Evolutionary conservation across 176 grass and related monocot species (phyloP), one percentile per base, ranked within the genome.

Genomic region (Tillandsia leiboldiana): DNA sequence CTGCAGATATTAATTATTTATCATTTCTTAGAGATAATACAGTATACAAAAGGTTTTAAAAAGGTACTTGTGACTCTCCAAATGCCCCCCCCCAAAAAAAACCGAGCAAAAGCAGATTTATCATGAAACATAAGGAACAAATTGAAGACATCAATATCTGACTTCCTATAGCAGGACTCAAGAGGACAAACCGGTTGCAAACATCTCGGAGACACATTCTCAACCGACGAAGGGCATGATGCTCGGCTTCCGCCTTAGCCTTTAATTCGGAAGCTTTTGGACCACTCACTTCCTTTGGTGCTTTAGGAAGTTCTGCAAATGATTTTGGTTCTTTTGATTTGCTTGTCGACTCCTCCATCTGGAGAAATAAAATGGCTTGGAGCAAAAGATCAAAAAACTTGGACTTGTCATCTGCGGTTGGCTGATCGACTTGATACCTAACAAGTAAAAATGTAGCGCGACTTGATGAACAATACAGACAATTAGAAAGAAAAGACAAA

Each of bases 151-250:
- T 61, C 56, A 61, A 61, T 61, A 61, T 18, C 10, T 61, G 56
- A 61, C 15, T 22, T 18, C 9, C 18, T 61, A 61, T 14, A 61
- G 22, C 14, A 61, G 56, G 56, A n/a, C 15, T 18, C 22, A 9
- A 61, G 56, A 71, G 20, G 69, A 29, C 85, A 83, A 49, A 99
- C 95, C 95, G 77, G 70, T 99, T 99, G 70, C 95, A 99, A 73
- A 94, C 86, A 86, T 99, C 95, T 72, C 95, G 80, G 22, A 99
- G 87, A 74, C 95, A 99, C 95, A 99, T 99, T 72, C 95, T 83
- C 69, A 94, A 78, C 17, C 95, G 86, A 42, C 95, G 95, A 83
- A 99, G 73, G 67, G 95, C 84, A 77, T 99, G 90, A 54, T 99
- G 95, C 84, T 99, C 90, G 53, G 90, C 78, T 78, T 99, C 95